phyloP scores from a whole-genome alignment of 805 yeast species.

The Myxozyma sirexii region DNA sequence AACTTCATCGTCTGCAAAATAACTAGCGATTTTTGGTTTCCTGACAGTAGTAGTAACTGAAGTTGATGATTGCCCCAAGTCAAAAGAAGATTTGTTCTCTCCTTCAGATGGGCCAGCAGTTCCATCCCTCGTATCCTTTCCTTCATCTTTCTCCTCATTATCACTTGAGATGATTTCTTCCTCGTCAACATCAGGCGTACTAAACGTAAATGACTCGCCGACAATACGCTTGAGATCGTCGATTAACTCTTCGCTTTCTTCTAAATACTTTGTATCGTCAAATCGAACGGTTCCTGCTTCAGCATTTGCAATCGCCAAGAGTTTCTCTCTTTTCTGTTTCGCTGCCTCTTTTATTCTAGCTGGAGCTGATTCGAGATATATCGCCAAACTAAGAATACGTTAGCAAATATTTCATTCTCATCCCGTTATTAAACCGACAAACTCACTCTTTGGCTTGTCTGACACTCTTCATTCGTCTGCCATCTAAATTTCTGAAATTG shows the following conservation, averaged over 20 bases:
- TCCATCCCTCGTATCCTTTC: neutral
- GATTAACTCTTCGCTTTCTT: slow-evolving; percentile 46
- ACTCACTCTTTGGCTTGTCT: slow-evolving; percentile 47
- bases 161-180: neutral
- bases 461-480: slow-evolving; percentile 46
- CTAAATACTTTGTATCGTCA: slow-evolving; percentile 46
- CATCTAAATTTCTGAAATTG: slow-evolving; percentile 48
- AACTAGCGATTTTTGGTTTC: slow-evolving; percentile 24
- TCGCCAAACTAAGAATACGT: slow-evolving; percentile 14
- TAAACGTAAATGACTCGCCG: slow-evolving; percentile 15
- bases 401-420: neutral
- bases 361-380: slow-evolving; percentile 30
- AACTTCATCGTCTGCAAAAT: slow-evolving; percentile 27
- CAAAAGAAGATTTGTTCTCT: neutral
- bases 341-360: slow-evolving; percentile 34
- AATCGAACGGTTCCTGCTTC: slow-evolving; percentile 41
- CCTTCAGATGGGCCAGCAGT: neutral
- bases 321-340: slow-evolving; percentile 45
- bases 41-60: slow-evolving; percentile 7
- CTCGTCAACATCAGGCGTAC: slow-evolving; percentile 1
- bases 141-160: slow-evolving; percentile 5
- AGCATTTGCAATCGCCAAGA: slow-evolving; percentile 43
- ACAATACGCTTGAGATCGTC: slow-evolving; percentile 44
- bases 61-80: neutral
- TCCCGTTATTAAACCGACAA: no score